phyloP scores from a whole-genome alignment of 257 asterid species.

The Ajuga chamaepitys region DNA sequence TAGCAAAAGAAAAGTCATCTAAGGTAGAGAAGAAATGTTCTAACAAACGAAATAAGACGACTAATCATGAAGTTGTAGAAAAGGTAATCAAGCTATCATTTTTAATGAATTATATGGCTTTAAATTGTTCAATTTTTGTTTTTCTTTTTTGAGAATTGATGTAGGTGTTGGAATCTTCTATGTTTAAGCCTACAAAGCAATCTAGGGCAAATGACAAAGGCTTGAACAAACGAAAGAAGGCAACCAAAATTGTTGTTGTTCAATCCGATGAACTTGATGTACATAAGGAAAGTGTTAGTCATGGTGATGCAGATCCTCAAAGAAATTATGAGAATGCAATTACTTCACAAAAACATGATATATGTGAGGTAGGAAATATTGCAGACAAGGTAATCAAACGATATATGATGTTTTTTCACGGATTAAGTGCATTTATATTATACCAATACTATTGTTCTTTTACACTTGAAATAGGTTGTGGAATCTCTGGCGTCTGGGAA shows the following conservation, averaged over 20 bases:
- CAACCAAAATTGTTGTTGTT: background rate
- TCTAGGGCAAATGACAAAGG: background rate
- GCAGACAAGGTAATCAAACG: background rate
- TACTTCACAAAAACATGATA: background rate
- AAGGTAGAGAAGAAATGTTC: background rate
- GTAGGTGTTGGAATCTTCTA: background rate
- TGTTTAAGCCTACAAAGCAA: background rate
- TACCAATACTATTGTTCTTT: too few species aligned
- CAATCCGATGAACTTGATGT: background rate
- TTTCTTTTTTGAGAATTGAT: background rate
- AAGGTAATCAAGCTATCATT: background rate
- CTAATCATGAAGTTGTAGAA: background rate
- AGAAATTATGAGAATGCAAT: background rate
- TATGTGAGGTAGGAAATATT: background rate
- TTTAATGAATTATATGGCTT: background rate
- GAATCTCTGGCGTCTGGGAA: too few species aligned
- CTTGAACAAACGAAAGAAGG: background rate
- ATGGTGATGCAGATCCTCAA: background rate
- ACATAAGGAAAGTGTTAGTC: background rate
- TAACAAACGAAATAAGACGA: background rate
- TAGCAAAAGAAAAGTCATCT: slow-evolving; percentile 2
- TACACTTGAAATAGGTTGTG: too few species aligned
- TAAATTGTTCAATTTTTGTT: background rate
- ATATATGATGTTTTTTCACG: background rate
- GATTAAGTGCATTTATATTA: too few species aligned